Evolutionary conservation across 2,329 filamentous ascomycete species (phyloP).

Genomic region (Ambrosiella xylebori): DNA sequence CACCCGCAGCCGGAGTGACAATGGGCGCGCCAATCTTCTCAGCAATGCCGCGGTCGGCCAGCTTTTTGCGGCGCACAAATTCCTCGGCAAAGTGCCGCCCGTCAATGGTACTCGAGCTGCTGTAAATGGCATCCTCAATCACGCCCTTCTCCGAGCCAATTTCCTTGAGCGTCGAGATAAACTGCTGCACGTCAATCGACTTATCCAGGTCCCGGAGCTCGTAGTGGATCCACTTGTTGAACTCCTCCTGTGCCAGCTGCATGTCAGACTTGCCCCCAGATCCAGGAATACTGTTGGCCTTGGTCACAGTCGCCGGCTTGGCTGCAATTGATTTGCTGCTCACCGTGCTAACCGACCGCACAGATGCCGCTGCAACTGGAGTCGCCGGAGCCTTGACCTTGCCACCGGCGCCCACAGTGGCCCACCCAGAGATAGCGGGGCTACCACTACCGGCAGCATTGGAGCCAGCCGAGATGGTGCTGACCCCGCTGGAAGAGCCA

Average conservation of each 20-base stretch:
- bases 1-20: conserved; percentile 35
- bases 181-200: conserved; percentile 39
- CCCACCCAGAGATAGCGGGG: conserved; percentile 90
- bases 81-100: conserved; percentile 87
- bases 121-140: conserved; percentile 81
- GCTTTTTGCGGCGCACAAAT: conserved; percentile 80
- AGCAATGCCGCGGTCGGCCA: conserved; percentile 80
- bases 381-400: conserved; percentile 58
- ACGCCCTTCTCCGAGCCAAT: conserved; percentile 64
- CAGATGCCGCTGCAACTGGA: background rate
- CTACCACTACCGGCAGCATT: conserved; percentile 24
- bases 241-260: conserved; percentile 60
- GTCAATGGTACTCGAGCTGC: conserved; percentile 74
- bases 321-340: conserved; percentile 28
- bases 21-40: conserved; percentile 33
- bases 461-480: conserved; percentile 13
- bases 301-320: conserved; percentile 32
- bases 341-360: conserved; percentile 27
- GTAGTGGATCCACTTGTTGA: conserved; percentile 77
- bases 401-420: conserved; percentile 82
- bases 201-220: conserved; percentile 57
- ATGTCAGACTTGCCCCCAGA: conserved; percentile 24
- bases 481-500: background rate
- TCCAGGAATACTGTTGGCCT: conserved; percentile 24
- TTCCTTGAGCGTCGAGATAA: conserved; percentile 57